Base-by-base conservation (phyloP, 495 filamentous ascomycete species). In the Hypoxylon cercidicola region DNA sequence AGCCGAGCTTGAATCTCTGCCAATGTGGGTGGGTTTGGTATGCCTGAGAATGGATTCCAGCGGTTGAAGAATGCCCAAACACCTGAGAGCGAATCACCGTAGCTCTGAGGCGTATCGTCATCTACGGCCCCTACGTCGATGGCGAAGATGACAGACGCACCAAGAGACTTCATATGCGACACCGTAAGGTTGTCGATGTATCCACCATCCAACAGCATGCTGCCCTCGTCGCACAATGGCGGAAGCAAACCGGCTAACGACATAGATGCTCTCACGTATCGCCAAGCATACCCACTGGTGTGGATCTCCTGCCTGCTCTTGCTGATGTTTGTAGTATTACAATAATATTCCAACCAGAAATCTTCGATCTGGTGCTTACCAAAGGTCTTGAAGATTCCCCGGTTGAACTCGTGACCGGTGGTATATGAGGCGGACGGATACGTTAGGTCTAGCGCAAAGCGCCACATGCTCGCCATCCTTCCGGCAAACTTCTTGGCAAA, bases 321-420 rank as follows among this genome's bases (percentile, higher is more conserved):
- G 78, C 87, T 91, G 78, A 99, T 98, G 69, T 97, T 98, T 21
- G 96, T 98, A 0, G 93, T 97, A 74, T 99, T 99, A 82, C 96
- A 98, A 81, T 98, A 99, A 77, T 93, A 99, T 60, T 96, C 92
- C 13, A 99, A 85, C 95, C 95, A 98, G 73, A 98, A 97, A 73
- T 98, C 96, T 77, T 99, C 95, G 54, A 99, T 98, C 74, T 97
- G 95, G 35, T 90, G 89, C 62, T 96, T 91, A 8, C 93, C 94
- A 75, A 99, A 97, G 0, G 95, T 93, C 77, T 98, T 98, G 85
- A 98, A 99, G 71, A 99, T 97, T 10, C 96, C 96, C 3, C 95
- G 91, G 72, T 99, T 99, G 85, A 99, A 99, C 70, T 98, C 95
- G 74, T 99, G 95, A 3, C 95, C 95, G 0, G 95, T 99, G 6